A percentile compares a stretch with the other conserved stretches of the same genome.
phyloP scores from a whole-genome alignment of 805 yeast species.

The Monosporozyma aerobia region DNA sequence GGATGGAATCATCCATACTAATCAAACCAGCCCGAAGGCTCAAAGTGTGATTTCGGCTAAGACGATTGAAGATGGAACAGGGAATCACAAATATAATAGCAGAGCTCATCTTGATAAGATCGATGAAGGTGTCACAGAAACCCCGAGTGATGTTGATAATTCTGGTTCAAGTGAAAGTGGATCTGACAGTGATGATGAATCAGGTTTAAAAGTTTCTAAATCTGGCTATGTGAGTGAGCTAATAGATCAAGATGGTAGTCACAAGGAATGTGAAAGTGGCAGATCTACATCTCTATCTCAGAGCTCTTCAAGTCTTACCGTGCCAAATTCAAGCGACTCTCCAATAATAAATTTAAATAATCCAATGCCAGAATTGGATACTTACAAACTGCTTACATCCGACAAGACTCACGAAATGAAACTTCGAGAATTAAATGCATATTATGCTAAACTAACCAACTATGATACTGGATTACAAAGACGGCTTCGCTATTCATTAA shows the following conservation, averaged over 20 bases:
- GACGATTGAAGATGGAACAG: slow-evolving; percentile 4
- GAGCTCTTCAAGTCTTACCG: slow-evolving; percentile 5
- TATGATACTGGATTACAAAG: slow-evolving; percentile 50
- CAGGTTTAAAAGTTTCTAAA: slow-evolving; percentile 12
- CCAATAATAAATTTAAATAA: slow-evolving; percentile 31
- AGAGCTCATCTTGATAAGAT: background rate
- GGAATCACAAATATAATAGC: slow-evolving; percentile 8
- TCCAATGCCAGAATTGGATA: slow-evolving; percentile 34
- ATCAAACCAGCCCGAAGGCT: background rate
- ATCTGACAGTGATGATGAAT: slow-evolving; percentile 8
- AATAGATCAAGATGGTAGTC: slow-evolving; percentile 9
- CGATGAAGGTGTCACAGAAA: background rate
- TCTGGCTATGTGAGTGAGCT: slow-evolving; percentile 22
- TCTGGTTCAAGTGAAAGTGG: slow-evolving; percentile 3
- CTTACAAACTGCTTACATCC: slow-evolving; percentile 32
- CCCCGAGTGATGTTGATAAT: background rate
- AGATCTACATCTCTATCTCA: background rate
- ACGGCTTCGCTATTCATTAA: slow-evolving; percentile 39
- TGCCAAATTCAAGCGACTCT: slow-evolving; percentile 13
- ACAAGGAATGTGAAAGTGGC: background rate
- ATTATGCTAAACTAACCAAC: slow-evolving; percentile 33
- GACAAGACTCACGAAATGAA: slow-evolving; percentile 14
- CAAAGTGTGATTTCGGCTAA: background rate
- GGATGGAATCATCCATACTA: background rate
- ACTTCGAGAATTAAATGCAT: slow-evolving; percentile 15